These are phyloP conservation scores for Lagenaria siceraria DNA, from an alignment of 306 rosid species.

Conservation along the genomic window DNA sequence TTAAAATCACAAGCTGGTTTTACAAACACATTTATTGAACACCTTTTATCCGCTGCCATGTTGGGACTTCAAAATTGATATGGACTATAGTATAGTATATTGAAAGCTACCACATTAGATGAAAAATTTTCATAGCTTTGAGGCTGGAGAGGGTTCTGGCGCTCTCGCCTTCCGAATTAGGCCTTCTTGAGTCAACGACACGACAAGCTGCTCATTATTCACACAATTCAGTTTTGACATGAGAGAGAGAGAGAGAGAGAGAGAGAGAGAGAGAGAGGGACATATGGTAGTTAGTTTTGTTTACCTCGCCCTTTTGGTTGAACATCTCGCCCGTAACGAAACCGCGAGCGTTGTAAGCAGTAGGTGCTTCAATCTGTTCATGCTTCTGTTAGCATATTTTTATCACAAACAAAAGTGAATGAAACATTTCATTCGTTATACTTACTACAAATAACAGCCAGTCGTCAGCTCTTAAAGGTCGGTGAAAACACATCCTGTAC, in stretches of 20 bases:
- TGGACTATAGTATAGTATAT: not conserved
- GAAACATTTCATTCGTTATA: constrained; percentile 2
- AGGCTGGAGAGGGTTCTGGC: constrained; percentile 18
- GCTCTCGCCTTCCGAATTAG: constrained; percentile 29
- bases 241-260: not conserved
- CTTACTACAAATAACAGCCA: constrained; percentile 76
- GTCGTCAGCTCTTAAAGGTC: constrained; percentile 77
- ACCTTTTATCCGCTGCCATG: not conserved
- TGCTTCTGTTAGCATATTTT: constrained; percentile 17
- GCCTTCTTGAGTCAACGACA: constrained; percentile 72
- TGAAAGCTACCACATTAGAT: not conserved
- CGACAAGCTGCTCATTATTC: constrained; percentile 29
- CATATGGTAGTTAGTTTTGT: not conserved
- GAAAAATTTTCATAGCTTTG: constrained; percentile 41
- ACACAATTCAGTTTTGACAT: constrained; percentile 8
- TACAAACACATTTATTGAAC: not conserved
- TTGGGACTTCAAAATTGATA: constrained; percentile 1
- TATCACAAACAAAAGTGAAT: not conserved
- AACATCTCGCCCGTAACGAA: constrained; percentile 65
- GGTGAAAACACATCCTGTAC: constrained; percentile 89
- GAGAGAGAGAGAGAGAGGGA: not conserved
- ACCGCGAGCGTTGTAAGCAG: constrained; percentile 55
- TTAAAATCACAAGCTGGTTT: not conserved
- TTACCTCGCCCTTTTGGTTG: constrained; percentile 80
- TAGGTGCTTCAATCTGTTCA: constrained; percentile 46